Percentiles rank a stretch among this genome's conserved stretches.
Evolutionary conservation across 108 stramenopile genomes (phyloP).

Genomic region (Cafeteria roenbergensis): DNA sequence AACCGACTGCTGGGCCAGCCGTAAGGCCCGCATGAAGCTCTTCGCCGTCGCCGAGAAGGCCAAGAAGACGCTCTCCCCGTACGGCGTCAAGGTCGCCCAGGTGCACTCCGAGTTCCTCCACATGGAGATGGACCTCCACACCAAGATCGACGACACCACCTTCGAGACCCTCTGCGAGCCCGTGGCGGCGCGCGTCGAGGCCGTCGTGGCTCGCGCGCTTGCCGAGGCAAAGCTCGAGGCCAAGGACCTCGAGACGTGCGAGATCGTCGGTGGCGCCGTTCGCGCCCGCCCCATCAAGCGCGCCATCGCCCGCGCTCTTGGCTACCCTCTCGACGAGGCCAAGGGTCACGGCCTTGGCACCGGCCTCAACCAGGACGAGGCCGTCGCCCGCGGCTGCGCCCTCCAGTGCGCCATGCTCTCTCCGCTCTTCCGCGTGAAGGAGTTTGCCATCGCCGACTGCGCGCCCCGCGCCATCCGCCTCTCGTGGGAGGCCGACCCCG

Average conservation of each 20-base stretch:
- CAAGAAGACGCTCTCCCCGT: conserved; percentile 88
- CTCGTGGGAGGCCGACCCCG: conserved; percentile 57
- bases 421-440: conserved; percentile 87
- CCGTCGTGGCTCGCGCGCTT: conserved; percentile 60
- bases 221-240: conserved; percentile 62
- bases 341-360: conserved; percentile 70
- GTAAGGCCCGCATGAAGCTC: conserved; percentile 78
- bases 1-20: conserved; percentile 48
- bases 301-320: conserved; percentile 54
- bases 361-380: conserved; percentile 96
- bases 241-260: conserved; percentile 48
- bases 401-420: conserved; percentile 89
- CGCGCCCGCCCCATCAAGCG: conserved; percentile 76
- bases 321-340: conserved; percentile 38
- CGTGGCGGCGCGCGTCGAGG: conserved; percentile 58
- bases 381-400: conserved; percentile 82
- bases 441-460: conserved; percentile 71
- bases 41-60: conserved; percentile 82
- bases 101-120: conserved; percentile 80
- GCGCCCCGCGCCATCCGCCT: conserved; percentile 61
- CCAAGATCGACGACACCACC: conserved; percentile 55
- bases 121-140: conserved; percentile 77
- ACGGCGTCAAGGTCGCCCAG: conserved; percentile 78
- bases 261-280: conserved; percentile 86
- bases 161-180: conserved; percentile 67